A percentile compares a stretch with the other conserved stretches of the same genome.
Conservation (phyloP, 306 rosid genomes). For the Psophocarpus tetragonolobus region DNA sequence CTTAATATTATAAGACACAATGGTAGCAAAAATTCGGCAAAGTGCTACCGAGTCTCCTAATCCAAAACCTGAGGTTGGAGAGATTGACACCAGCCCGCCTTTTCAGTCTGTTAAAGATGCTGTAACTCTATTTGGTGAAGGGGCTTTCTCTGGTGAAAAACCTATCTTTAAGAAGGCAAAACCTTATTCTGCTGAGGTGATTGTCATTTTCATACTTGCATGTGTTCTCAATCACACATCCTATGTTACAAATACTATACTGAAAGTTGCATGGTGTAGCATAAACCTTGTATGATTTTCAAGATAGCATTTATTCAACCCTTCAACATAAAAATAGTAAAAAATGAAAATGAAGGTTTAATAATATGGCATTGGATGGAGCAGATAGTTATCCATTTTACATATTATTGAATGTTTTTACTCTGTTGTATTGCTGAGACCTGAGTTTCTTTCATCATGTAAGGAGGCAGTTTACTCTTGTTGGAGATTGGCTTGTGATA, state of each 20-base stretch:
- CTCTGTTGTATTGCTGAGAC: neutral
- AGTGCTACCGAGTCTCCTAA: constrained; percentile 62
- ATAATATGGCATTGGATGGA: neutral
- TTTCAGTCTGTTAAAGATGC: constrained; percentile 99
- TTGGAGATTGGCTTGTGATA: too few species aligned
- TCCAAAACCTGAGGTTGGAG: constrained; percentile 85
- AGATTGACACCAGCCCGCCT: constrained; percentile 97
- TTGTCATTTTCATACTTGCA: constrained; percentile 8
- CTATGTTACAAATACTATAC: neutral
- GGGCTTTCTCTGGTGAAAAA: constrained; percentile 88
- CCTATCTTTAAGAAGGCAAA: constrained; percentile 65
- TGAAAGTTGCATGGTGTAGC: neutral
- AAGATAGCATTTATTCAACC: neutral
- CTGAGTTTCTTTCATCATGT: neutral
- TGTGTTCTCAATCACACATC: neutral
- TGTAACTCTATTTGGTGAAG: constrained; percentile 87
- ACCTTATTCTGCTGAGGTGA: constrained; percentile 89
- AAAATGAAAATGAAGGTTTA: neutral
- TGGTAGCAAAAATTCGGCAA: constrained; percentile 70
- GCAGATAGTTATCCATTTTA: neutral
- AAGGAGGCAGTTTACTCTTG: too few species aligned
- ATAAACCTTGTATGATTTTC: neutral
- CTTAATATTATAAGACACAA: constrained; percentile 37
- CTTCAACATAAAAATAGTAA: neutral
- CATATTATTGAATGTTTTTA: neutral